Evolutionary conservation across 192 early-diverging fungal species (phyloP), one percentile per base, ranked within the genome.

Genomic region (Mortierella alpina): DNA sequence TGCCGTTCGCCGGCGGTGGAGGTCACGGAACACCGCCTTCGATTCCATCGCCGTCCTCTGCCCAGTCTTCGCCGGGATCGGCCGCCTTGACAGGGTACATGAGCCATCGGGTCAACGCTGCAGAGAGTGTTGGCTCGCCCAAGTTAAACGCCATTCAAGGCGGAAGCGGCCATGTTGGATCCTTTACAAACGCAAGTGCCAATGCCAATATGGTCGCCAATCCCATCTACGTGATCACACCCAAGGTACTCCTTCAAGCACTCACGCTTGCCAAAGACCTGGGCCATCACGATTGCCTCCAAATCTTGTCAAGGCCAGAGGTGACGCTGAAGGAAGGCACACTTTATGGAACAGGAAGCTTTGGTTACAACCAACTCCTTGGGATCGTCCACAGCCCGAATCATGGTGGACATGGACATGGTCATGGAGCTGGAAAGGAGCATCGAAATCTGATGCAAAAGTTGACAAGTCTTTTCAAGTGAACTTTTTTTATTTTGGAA

Each of bases 41-140:
- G 12, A 72, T 72, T 11, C 77, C 77, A 20, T 80, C 77, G 7
- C 77, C 77, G n/a, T 80, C 64, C 39, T 80, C 77, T n/a, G 77
- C 77, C 1, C 77, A 80, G 20, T 80, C 77, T 10, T 80, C 77
- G 0, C 77, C 77, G 4, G 65, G 70, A 17, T 80, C 77, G 8
- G 70, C 69, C 6, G 77, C 57, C 0, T 23, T 80, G 23, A 41
- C 59, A 59, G 70, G 77, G 44, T 80, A 80, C 49, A 80, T 80
- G 77, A 62, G 66, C 39, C 77, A 72, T 46, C 70, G 77, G 1
- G 41, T 45, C 49, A 76, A 76, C 48, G 40, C 63, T n/a, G 59
- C 64, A 7, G 70, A 65, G 1, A 72, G 15, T 12, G 68, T 66
- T 7, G 70, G 68, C 11, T 72, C 76, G 23, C 77, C 70, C 9